Percentiles rank a stretch among this genome's conserved stretches.
These are phyloP conservation scores for Coccomyxa sp. DNA, from an alignment of 139 green algal genomes.

Conservation along the genomic window DNA sequence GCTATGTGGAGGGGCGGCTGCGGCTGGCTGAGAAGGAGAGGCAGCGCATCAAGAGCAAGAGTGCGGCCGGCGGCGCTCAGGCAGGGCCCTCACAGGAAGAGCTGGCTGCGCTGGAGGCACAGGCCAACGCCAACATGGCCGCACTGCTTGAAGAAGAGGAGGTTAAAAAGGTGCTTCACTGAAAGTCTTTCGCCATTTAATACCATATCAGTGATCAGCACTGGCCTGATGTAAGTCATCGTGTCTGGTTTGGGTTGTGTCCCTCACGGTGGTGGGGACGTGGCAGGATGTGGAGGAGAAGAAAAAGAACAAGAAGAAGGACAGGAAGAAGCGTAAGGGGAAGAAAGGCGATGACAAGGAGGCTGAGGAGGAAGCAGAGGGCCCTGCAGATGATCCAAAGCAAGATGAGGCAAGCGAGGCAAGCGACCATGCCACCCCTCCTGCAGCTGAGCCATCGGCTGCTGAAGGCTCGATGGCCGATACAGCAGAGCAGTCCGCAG, in stretches of 20 bases:
- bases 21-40: conserved; percentile 39
- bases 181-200: no score
- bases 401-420: no score
- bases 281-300: conserved; percentile 6
- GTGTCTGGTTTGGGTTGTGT: not conserved
- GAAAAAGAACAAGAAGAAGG: conserved; percentile 14
- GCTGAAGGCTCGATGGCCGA: not conserved
- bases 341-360: not conserved
- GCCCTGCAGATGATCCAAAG: not conserved
- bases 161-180: conserved; percentile 20
- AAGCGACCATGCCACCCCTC: not conserved
- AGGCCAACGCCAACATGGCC: conserved; percentile 42
- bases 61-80: not conserved
- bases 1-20: conserved; percentile 42
- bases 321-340: not conserved
- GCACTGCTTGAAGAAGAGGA: conserved; percentile 37
- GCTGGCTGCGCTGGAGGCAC: conserved; percentile 10
- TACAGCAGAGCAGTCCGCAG: not conserved
- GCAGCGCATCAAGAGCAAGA: conserved; percentile 14
- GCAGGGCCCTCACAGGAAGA: conserved; percentile 6
- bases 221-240: not conserved
- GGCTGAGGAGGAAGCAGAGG: not conserved
- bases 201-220: not conserved
- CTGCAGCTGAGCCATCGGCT: not conserved
- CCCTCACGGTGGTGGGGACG: not conserved